Conservation (phyloP, 345 rosid genomes). For the Garcia nutans region DNA sequence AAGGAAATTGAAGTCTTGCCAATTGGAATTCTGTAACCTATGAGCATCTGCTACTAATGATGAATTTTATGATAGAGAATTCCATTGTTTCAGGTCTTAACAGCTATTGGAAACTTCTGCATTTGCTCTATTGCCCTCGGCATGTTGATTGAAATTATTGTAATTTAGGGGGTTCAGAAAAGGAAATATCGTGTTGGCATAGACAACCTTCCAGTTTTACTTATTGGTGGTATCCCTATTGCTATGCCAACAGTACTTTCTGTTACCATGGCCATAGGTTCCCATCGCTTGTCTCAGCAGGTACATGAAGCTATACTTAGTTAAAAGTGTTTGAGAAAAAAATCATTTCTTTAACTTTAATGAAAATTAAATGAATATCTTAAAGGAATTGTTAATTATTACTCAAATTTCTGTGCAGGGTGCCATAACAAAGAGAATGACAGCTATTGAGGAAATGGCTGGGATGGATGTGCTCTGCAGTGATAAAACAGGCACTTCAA, state of each 20-base stretch:
- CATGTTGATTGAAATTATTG: constrained; percentile 65
- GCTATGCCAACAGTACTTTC: constrained; percentile 99
- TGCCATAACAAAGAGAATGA: constrained; percentile 92
- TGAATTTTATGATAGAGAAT: not conserved
- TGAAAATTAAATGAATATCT: not conserved
- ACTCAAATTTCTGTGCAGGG: constrained; percentile 41
- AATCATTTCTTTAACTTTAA: not conserved
- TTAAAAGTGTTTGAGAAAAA: not conserved
- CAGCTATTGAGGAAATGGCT: constrained; percentile 97
- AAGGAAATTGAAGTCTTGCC: not conserved
- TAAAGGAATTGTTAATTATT: not conserved
- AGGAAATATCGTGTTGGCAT: constrained; percentile 65
- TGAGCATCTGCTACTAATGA: not conserved
- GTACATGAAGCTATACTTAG: constrained; percentile 23
- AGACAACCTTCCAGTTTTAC: constrained; percentile 79
- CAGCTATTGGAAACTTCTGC: constrained; percentile 92
- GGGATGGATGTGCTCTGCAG: constrained; percentile 98
- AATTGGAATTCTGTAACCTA: not conserved
- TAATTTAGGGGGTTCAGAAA: constrained; percentile 47
- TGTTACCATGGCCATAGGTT: constrained; percentile 93
- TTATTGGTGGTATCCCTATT: constrained; percentile 96
- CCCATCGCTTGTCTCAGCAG: constrained; percentile 83
- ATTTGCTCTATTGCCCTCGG: constrained; percentile 89
- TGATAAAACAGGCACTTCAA: constrained; percentile 91
- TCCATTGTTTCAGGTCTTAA: constrained; percentile 54